Conservation (phyloP, 306 rosid genomes). For the Castanea sativa region DNA sequence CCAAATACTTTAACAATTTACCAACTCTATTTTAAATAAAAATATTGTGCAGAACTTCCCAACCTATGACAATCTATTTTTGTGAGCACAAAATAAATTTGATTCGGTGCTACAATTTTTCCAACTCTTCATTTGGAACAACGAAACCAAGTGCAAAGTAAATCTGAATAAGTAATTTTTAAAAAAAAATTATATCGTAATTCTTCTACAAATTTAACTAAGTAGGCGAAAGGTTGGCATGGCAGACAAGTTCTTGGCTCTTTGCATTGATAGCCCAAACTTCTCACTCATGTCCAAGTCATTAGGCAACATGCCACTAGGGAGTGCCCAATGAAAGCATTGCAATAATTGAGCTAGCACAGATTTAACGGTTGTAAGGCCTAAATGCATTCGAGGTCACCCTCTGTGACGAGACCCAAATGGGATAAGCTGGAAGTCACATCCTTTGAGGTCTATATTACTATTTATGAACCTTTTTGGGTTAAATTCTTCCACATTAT, state of each 20-base stretch:
- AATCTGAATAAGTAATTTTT: too few relatives aligned
- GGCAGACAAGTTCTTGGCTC: constrained; percentile 28
- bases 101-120: too few relatives aligned
- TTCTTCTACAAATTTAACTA: background rate
- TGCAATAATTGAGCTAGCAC: constrained; percentile 40
- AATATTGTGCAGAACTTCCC: too few relatives aligned
- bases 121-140: too few relatives aligned
- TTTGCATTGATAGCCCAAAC: constrained; percentile 34
- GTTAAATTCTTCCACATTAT: constrained; percentile 32
- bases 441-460: constrained; percentile 23
- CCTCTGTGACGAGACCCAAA: constrained; percentile 43
- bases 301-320: background rate
- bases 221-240: constrained; percentile 23
- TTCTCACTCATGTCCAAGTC: constrained; percentile 40
- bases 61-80: too few relatives aligned
- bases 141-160: too few relatives aligned
- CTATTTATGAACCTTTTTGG: constrained; percentile 36
- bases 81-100: too few relatives aligned
- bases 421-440: constrained; percentile 38
- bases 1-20: too few relatives aligned
- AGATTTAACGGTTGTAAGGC: constrained; percentile 11
- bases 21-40: too few relatives aligned
- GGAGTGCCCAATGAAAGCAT: constrained; percentile 44
- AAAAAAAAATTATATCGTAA: too few relatives aligned
- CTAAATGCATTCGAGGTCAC: constrained; percentile 45